phyloP scores from a whole-genome alignment of 139 green algal genomes.

The Picochlorum sp. region DNA sequence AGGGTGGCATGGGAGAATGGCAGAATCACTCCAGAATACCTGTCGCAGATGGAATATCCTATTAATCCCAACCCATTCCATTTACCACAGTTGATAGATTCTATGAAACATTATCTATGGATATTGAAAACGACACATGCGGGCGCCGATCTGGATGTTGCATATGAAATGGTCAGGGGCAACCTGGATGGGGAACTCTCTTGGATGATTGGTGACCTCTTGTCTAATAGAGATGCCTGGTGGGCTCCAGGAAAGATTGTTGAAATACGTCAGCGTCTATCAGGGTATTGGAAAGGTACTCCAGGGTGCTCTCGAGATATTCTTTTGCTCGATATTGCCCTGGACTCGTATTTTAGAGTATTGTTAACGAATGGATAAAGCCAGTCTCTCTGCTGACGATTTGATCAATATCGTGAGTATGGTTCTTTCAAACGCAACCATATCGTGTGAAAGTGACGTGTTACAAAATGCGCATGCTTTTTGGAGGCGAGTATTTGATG shows the following conservation, averaged over 20 bases:
- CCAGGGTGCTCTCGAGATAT: conserved; percentile 59
- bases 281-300: conserved; percentile 45
- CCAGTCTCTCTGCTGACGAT: conserved; percentile 43
- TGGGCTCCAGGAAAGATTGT: conserved; percentile 90
- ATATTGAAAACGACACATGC: conserved; percentile 78
- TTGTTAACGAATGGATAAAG: conserved; percentile 56
- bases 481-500: conserved; percentile 34
- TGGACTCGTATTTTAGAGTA: conserved; percentile 79
- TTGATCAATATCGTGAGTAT: conserved; percentile 45
- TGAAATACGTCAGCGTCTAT: conserved; percentile 56
- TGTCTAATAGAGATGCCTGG: conserved; percentile 73
- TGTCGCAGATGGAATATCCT: conserved; percentile 57
- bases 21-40: conserved; percentile 52
- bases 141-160: conserved; percentile 70
- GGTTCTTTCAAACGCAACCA: conserved; percentile 49
- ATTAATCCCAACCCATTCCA: conserved; percentile 60
- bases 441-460: conserved; percentile 43
- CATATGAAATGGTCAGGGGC: conserved; percentile 60
- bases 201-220: conserved; percentile 67
- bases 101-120: conserved; percentile 82
- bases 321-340: conserved; percentile 81
- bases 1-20: conserved; percentile 65
- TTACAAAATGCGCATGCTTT: conserved; percentile 35
- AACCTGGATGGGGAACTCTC: conserved; percentile 50
- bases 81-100: conserved; percentile 78